Evolutionary conservation across 805 yeast genomes (phyloP), one percentile per base, ranked within the genome.

Genomic region (Barnettozyma vustinii): DNA sequence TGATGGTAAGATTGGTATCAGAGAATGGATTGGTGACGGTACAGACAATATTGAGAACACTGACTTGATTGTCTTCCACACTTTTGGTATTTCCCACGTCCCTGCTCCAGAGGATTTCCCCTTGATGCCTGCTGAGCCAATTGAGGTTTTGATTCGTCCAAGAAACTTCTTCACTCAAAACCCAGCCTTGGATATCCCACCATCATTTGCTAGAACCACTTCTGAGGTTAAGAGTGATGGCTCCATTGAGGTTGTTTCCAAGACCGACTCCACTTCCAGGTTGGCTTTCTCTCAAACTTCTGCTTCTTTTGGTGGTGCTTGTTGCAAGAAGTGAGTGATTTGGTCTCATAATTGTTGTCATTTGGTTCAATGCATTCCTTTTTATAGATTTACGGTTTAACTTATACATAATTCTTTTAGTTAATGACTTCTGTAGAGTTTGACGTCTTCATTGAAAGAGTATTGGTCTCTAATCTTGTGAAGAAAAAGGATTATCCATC

Each of bases 51-150:
- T 82, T 59, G 84, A 79, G 56, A 75, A 82, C 70, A 81, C 87
- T 37, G 94, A 87, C 64, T 76, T 86, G 52, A 76, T 86, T 46
- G 70, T 83, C 59, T 87, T 81, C 81, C 91, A 86, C 68, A 86
- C 92, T 26, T 86, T 87, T 61, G 94, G 94, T 60, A 79, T 86
- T 56, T 81, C 92, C 32, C 95, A 86, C 65, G 83, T 85, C 79
- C 95, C 95, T 51, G 83, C 91, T 13, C 92, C 94, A 51, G 94
- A 86, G 71, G 95, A 86, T 67, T 86, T 85, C 83, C 94, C 94
- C 49, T 78, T 86, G 55, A 86, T 86, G 94, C 94, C 94, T 43
- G 84, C 89, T 44, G 95, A 86, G 70, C 85, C 88, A 60, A 82
- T 86, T 60, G 79, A 84, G 51, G 72, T 86, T 57, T 71, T 83